Conservation (phyloP, 306 rosid species). For the Pueraria montana region DNA sequence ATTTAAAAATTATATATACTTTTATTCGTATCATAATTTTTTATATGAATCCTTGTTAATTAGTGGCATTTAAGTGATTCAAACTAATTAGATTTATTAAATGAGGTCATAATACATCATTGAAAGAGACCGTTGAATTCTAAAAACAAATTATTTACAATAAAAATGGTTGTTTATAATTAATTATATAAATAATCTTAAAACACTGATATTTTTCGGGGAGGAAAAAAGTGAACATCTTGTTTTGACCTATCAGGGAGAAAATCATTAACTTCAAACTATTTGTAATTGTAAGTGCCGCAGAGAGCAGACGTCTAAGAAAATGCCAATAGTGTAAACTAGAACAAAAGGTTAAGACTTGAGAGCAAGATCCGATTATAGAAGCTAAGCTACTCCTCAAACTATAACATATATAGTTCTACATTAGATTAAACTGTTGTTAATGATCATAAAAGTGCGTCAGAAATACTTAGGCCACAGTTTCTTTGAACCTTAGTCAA, state of each 20-base stretch:
- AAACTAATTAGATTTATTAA: not conserved
- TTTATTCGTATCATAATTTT: not conserved
- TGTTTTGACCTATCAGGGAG: not conserved
- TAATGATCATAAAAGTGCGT: slow-evolving; percentile 12
- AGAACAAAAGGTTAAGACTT: too few relatives aligned
- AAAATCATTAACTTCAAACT: not conserved
- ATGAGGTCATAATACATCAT: not conserved
- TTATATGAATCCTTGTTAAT: not conserved
- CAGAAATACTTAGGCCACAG: slow-evolving; percentile 43
- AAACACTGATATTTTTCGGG: not conserved
- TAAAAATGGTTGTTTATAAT: not conserved
- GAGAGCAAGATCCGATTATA: not conserved
- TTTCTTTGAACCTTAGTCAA: slow-evolving; percentile 83
- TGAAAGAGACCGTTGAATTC: not conserved
- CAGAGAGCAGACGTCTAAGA: not conserved
- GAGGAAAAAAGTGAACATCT: not conserved
- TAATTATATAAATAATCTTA: not conserved
- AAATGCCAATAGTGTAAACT: not conserved
- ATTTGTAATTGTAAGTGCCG: not conserved
- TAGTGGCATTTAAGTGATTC: not conserved
- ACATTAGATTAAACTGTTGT: not conserved
- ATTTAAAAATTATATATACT: not conserved
- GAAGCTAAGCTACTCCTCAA: slow-evolving; percentile 18
- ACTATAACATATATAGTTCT: not conserved
- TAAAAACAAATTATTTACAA: not conserved